Conservation (phyloP, 2,329 filamentous ascomycete species). For the Dactylellina parvicollis region DNA sequence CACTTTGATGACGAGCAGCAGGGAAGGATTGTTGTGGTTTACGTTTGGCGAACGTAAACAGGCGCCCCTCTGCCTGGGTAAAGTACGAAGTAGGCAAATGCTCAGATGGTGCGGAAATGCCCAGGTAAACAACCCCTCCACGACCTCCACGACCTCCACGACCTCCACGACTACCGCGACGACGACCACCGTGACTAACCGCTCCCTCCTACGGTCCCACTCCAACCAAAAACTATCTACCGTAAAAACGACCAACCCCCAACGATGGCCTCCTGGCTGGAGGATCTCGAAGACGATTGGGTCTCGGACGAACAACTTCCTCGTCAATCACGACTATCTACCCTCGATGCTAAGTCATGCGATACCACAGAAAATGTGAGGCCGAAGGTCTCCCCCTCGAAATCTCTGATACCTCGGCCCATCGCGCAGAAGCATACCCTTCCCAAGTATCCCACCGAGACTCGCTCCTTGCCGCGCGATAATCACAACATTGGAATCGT, state of each 20-base stretch:
- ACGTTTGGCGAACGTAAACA: no score
- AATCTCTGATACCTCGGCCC: slow-evolving; percentile 46
- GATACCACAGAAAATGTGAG: not conserved
- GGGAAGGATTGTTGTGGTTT: no score
- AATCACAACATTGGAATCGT: not conserved
- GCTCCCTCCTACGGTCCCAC: no score
- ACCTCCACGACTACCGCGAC: no score
- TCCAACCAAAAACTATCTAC: not conserved
- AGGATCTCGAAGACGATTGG: slow-evolving; percentile 48
- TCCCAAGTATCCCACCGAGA: not conserved
- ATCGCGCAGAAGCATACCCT: slow-evolving; percentile 12
- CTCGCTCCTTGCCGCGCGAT: not conserved
- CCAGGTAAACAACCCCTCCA: no score
- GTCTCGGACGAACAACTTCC: slow-evolving; percentile 25
- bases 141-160: no score
- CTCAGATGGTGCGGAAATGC: no score
- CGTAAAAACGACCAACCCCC: no score
- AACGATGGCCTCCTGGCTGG: slow-evolving; percentile 35
- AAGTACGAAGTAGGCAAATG: no score
- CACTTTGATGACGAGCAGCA: no score
- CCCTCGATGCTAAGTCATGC: not conserved
- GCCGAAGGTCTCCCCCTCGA: slow-evolving; percentile 1
- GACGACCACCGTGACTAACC: not conserved
- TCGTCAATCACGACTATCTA: not conserved
- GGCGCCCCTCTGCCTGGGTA: no score